phyloP scores from a whole-genome alignment of 768 basidiomycete species.

The Xanthoconium stramineum region DNA sequence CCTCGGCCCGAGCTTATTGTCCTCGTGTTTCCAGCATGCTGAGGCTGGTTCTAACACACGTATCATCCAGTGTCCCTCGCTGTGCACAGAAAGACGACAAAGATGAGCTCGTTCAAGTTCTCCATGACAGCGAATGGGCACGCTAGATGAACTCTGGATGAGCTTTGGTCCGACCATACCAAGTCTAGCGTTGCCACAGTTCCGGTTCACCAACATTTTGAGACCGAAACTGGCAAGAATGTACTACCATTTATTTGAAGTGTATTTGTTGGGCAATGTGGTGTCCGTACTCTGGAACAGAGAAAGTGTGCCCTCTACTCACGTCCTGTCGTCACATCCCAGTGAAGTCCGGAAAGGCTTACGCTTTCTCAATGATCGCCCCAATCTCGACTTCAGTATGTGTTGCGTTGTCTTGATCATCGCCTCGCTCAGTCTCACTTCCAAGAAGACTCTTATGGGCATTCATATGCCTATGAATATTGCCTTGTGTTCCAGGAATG shows the following conservation, averaged over 20 bases:
- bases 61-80: constrained; percentile 1
- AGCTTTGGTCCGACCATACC: too few relatives aligned
- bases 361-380: not conserved
- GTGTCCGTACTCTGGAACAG: not conserved
- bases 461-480: too few relatives aligned
- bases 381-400: constrained; percentile 5
- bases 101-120: constrained; percentile 10
- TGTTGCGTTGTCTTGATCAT: not conserved
- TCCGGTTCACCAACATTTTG: too few relatives aligned
- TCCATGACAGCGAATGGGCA: not conserved
- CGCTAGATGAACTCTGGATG: constrained; percentile 7
- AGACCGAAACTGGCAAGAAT: too few relatives aligned
- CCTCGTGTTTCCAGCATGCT: constrained; percentile 31
- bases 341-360: not conserved
- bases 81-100: constrained; percentile 4
- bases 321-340: not conserved
- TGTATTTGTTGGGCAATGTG: not conserved
- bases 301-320: not conserved
- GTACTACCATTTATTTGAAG: not conserved
- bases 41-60: not conserved
- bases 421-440: not conserved
- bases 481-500: too few relatives aligned
- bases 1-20: constrained; percentile 18
- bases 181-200: too few relatives aligned
- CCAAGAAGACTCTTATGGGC: too few relatives aligned